These are phyloP conservation scores for Linnemannia exigua DNA, from an alignment of 192 early-diverging fungal genomes.

Conservation along the genomic window DNA sequence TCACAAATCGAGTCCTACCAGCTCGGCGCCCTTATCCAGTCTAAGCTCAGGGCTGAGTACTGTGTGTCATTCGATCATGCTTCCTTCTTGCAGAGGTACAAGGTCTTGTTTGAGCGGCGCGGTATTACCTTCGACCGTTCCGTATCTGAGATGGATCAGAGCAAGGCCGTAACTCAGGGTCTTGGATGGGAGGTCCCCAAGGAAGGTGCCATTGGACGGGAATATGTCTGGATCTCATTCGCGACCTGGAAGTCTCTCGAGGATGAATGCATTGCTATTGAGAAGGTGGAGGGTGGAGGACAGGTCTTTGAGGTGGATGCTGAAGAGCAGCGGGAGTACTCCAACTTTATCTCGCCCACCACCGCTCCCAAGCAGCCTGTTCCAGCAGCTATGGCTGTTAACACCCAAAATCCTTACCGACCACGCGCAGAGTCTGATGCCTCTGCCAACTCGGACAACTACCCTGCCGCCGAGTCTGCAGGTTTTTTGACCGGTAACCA, in stretches of 20 bases:
- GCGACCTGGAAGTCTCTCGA: slow-evolving; percentile 75
- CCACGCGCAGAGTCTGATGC: slow-evolving; percentile 33
- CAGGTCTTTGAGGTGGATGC: slow-evolving; percentile 51
- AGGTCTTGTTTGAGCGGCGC: slow-evolving; percentile 63
- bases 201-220: slow-evolving; percentile 67
- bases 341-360: slow-evolving; percentile 17
- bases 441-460: slow-evolving; percentile 33
- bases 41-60: slow-evolving; percentile 67
- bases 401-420: slow-evolving; percentile 18
- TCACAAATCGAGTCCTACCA: slow-evolving; percentile 47
- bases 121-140: slow-evolving; percentile 21
- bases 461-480: slow-evolving; percentile 11
- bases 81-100: slow-evolving; percentile 82
- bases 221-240: slow-evolving; percentile 74
- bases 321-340: slow-evolving; percentile 49
- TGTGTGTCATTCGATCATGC: slow-evolving; percentile 73
- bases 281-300: slow-evolving; percentile 67
- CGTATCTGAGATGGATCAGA: slow-evolving; percentile 11
- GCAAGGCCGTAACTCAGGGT: slow-evolving; percentile 2
- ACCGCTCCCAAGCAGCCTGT: neutral
- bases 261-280: slow-evolving; percentile 68
- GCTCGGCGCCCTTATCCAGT: slow-evolving; percentile 23
- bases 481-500: slow-evolving; percentile 16
- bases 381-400: neutral
- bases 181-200: slow-evolving; percentile 59